phyloP scores from a whole-genome alignment of 768 basidiomycete species.

The Leccinum olivaceopallidum region DNA sequence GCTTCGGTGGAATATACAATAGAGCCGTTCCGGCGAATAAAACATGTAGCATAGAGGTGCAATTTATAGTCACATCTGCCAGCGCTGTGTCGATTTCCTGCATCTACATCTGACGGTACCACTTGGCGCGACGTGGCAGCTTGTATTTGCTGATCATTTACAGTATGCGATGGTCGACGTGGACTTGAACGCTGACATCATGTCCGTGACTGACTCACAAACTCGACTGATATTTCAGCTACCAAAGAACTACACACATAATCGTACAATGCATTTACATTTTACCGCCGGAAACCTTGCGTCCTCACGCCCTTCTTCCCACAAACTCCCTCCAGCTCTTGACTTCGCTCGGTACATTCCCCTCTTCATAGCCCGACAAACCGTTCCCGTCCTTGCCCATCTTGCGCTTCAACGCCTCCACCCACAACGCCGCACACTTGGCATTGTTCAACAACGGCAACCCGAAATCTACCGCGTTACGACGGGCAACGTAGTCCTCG shows the following conservation, averaged over 20 bases:
- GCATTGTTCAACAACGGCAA: slow-evolving; percentile 90
- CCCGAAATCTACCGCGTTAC: slow-evolving; percentile 96
- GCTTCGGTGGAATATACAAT: no score
- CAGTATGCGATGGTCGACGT: no score
- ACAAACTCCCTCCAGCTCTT: slow-evolving; percentile 91
- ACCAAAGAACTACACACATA: not conserved
- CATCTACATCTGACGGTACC: not conserved
- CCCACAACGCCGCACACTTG: slow-evolving; percentile 85
- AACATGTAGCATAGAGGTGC: no score
- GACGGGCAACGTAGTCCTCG: slow-evolving; percentile 96
- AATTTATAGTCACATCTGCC: no score
- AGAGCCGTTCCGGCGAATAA: no score
- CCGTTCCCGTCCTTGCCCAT: slow-evolving; percentile 70
- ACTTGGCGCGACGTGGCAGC: not conserved
- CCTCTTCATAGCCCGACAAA: slow-evolving; percentile 78
- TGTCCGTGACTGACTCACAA: no score
- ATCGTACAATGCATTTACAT: not conserved
- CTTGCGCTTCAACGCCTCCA: slow-evolving; percentile 83
- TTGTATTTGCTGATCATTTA: not conserved
- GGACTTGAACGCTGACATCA: no score
- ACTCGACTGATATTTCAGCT: not conserved
- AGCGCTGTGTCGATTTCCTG: no score
- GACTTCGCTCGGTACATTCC: slow-evolving; percentile 88
- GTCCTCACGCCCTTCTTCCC: slow-evolving; percentile 56
- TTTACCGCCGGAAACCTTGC: not conserved